Base-by-base conservation (phyloP, 2,329 filamentous ascomycete genomes). In the Diaporthe eres region DNA sequence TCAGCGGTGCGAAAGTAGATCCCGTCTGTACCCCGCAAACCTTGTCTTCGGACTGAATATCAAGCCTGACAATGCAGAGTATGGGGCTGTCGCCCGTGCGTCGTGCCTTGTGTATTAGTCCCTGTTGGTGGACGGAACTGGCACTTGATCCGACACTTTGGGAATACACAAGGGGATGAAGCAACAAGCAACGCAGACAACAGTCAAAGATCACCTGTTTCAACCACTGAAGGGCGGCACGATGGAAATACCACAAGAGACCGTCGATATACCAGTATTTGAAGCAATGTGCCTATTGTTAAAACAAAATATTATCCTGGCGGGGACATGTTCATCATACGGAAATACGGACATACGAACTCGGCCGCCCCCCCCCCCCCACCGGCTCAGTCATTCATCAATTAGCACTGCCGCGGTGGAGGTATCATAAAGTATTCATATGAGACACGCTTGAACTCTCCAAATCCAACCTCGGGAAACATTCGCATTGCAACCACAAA, bases 261-360 rank as follows among this genome's bases (percentile, higher is more conserved):
- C 15, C 28, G 6, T 34, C 4, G 2, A 19, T 1, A 34, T 3
- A 19, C 13, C 13, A 34, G 4, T 19, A 17, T 10, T 5, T 34
- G 53, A 22, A 57, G 15, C 25, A 10, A 13, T 19, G 28, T 34
- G 28, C 28, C 31, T 22, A 39, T 22, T 39, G 12, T 19, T 60
- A 4, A 15, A 13, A 60, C 34, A 39, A 60, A 13, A 39, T 12
- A 37, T n/a, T 37, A 15, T 60, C 19, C 34, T n/a, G 31, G 53
- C 55, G 10, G 31, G 13, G 2, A n/a, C 19, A 9, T 4, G 7
- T 13, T 60, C 31, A 17, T 25, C 4, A 22, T 37, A 9, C 58
- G 58, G 58, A 61, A 42, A 61, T 61, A 61, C 58, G 58, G 58
- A 61, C 58, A 42, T 61, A 61, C 34, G 12, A n/a, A 12, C 31